phyloP scores from a whole-genome alignment of 306 rosid species.

The Astragalus glycyphyllos region DNA sequence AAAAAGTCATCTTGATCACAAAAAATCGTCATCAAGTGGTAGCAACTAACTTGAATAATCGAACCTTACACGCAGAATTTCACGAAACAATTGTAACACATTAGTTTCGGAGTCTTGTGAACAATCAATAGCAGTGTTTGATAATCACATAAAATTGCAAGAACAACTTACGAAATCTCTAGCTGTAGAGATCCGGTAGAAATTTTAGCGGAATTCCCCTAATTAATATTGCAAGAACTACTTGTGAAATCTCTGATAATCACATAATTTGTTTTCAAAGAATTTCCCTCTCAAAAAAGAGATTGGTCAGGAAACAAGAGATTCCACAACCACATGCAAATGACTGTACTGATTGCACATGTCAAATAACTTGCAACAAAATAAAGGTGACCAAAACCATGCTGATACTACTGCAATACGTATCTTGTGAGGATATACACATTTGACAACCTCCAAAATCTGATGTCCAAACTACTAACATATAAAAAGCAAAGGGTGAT shows the following conservation, averaged over 20 bases:
- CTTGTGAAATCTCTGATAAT: slow-evolving; percentile 21
- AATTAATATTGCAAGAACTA: slow-evolving; percentile 8
- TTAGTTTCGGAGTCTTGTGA: slow-evolving; percentile 7
- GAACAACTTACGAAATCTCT: background rate
- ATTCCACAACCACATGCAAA: slow-evolving; percentile 18
- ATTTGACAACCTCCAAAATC: slow-evolving; percentile 42
- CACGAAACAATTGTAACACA: background rate
- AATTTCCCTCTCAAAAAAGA: slow-evolving; percentile 20
- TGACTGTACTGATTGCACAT: background rate
- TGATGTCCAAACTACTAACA: slow-evolving; percentile 33
- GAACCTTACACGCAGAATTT: slow-evolving; percentile 2
- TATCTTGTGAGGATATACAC: slow-evolving; percentile 10
- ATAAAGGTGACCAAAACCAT: slow-evolving; percentile 14
- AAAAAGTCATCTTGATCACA: slow-evolving; percentile 6
- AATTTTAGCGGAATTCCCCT: slow-evolving; percentile 16
- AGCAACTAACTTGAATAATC: slow-evolving; percentile 15
- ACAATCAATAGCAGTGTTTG: slow-evolving; percentile 6
- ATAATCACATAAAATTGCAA: background rate
- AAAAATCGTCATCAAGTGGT: slow-evolving; percentile 1
- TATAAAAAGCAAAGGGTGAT: background rate
- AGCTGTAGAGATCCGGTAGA: slow-evolving; percentile 18
- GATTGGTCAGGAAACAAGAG: slow-evolving; percentile 3
- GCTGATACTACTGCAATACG: slow-evolving; percentile 15
- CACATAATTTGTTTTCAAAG: background rate
- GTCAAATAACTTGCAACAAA: slow-evolving; percentile 18